Evolutionary conservation across 192 early-diverging fungal genomes (phyloP), one percentile per base, ranked within the genome.

Genomic region (Coemansia sp.): DNA sequence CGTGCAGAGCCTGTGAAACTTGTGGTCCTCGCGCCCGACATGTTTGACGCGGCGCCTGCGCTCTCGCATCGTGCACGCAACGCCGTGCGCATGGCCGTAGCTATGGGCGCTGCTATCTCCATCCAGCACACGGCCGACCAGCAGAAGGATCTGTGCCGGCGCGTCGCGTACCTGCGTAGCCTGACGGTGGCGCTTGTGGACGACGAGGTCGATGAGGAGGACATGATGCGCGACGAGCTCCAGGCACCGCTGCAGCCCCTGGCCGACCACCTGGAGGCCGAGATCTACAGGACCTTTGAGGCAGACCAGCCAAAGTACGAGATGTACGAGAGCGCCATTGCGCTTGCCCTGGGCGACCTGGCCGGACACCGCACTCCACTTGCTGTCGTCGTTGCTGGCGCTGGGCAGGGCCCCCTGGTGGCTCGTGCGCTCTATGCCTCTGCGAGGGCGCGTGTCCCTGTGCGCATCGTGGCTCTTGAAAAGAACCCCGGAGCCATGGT

Each of bases 401-500:
- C 95, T 13, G 97, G 95, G 1, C 86, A 94, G 46, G 95, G 97
- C 9, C 95, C 97, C 4, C 68, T 99, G 18, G 97, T 99, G 3
- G 83, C 88, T 40, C 83, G 93, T 22, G 86, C 87, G 8, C 77
- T 97, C n/a, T 55, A 67, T 10, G 96, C 94, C 0, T 83, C 93
- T 0, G 78, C 80, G 10, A 73, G 65, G 42, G 73, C 84, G 18
- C 62, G 77, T 5, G 67, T 67, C 0, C 67, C 69, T 10, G 83
- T 98, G 19, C 62, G 66, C 4, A 64, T 99, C 9, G 85, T 89
- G 62, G 95, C 95, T 0, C 53, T 99, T 6, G 97, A 99, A 60
- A 99, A 98, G 71, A 99, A 99, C 58, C 88, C 92, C 0, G 95
- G 95, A 57, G 97, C 94, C 3, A 81, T 93, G 63, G 87, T 94